Percentiles rank a stretch among this genome's conserved stretches.
Evolutionary conservation across 805 yeast genomes (phyloP).

Genomic region (Sugiyamaella marilandica): DNA sequence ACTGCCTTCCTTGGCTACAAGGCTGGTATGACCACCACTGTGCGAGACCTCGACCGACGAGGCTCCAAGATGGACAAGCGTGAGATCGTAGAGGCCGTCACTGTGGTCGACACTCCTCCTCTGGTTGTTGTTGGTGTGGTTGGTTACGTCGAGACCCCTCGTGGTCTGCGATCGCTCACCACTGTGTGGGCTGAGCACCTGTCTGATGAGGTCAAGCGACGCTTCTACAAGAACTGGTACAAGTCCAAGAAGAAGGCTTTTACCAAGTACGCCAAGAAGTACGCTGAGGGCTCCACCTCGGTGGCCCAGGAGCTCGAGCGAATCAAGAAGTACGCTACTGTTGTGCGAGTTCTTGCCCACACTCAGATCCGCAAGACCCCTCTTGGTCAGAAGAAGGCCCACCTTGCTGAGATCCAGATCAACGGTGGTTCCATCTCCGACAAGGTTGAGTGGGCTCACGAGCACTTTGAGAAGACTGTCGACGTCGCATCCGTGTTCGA

Average conservation of each 20-base stretch:
- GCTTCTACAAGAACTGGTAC: conserved; percentile 99
- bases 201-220: conserved; percentile 98
- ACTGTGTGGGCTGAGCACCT: conserved; percentile 99
- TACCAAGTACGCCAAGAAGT: conserved; percentile 99
- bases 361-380: conserved; percentile 99
- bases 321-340: conserved; percentile 96
- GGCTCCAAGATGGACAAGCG: conserved; percentile 99
- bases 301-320: conserved; percentile 96
- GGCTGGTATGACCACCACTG: conserved; percentile 99
- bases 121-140: conserved; percentile 99
- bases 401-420: conserved; percentile 98
- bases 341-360: conserved; percentile 98
- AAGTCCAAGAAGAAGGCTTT: conserved; percentile 99
- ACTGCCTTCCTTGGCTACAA: conserved; percentile 99
- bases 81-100: conserved; percentile 99
- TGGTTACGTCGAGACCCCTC: conserved; percentile 99
- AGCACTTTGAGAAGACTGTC: conserved; percentile 98
- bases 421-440: conserved; percentile 95
- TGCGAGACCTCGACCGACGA: conserved; percentile 99
- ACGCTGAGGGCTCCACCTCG: conserved; percentile 84
- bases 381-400: conserved; percentile 98
- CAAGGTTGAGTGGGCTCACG: conserved; percentile 98
- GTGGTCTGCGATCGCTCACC: conserved; percentile 99
- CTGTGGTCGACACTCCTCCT: conserved; percentile 99
- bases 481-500: conserved; percentile 93